Evolutionary conservation across 495 filamentous ascomycete species (phyloP).

Genomic region (Podospora appendiculata): DNA sequence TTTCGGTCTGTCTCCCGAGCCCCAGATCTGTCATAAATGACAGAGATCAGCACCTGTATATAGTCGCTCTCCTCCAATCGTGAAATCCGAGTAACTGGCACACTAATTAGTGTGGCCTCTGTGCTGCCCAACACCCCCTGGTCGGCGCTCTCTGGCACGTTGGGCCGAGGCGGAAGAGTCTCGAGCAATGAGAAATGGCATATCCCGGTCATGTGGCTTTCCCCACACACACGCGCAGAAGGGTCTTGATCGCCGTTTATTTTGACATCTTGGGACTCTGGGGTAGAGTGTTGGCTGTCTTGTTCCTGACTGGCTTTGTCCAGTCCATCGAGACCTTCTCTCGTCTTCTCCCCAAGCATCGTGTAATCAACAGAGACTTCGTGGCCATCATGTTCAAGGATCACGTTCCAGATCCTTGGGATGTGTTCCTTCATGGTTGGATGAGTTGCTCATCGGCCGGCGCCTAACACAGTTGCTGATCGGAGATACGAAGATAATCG

Average conservation of each 20-base stretch:
- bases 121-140: not conserved
- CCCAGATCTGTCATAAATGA: conserved; percentile 15
- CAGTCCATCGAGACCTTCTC: not conserved
- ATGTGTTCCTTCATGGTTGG: conserved; percentile 8
- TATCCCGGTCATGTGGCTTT: not conserved
- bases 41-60: conserved; percentile 2
- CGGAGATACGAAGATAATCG: not conserved
- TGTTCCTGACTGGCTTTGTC: not conserved
- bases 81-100: not conserved
- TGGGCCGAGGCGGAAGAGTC: not conserved
- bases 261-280: too few relatives aligned
- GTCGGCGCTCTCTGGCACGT: not conserved
- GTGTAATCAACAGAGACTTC: not conserved
- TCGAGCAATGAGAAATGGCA: not conserved
- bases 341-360: not conserved
- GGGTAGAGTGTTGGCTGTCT: too few relatives aligned
- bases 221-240: not conserved
- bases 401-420: not conserved
- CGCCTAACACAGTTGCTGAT: not conserved
- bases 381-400: not conserved
- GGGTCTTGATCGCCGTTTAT: too few relatives aligned
- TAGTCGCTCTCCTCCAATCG: not conserved
- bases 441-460: not conserved
- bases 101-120: not conserved
- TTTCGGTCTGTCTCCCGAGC: not conserved